Evolutionary conservation across 1,284 basidiomycete genomes (phyloP).

Genomic region (Gymnopus androsaceus): DNA sequence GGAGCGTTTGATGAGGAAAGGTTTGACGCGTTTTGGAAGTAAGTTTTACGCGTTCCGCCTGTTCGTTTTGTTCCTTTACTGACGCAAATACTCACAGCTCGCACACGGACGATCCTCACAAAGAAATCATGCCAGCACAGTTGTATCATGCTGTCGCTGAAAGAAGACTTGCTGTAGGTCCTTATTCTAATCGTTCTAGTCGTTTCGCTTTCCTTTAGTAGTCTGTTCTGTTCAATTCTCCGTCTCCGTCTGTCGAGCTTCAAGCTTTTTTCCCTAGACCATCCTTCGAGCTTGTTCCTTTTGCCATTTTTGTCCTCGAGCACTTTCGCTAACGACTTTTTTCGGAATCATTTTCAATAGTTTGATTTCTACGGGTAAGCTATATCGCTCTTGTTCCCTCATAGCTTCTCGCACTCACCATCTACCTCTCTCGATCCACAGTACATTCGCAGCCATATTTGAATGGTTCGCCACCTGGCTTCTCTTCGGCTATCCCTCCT

Average conservation of each 20-base stretch:
- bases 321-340: no score
- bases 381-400: not conserved
- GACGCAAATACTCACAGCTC: not conserved
- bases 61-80: no score
- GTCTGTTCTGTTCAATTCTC: no score
- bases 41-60: not conserved
- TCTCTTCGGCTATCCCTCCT: slow-evolving; percentile 4
- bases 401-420: not conserved
- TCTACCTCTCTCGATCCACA: not conserved
- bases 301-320: no score
- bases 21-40: slow-evolving; percentile 4
- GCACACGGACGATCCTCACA: slow-evolving; percentile 1
- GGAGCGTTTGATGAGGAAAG: not conserved
- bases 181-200: not conserved
- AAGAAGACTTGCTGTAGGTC: slow-evolving; percentile 1
- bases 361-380: slow-evolving; percentile 6
- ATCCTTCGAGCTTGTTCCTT: no score
- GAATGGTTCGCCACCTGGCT: slow-evolving; percentile 6
- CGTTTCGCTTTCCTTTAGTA: not conserved
- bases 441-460: not conserved
- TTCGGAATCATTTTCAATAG: no score
- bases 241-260: no score
- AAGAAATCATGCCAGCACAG: not conserved
- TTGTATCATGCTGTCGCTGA: slow-evolving; percentile 1
- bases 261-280: no score